Base-by-base conservation (phyloP, 164 flowering plant genomes). In the Hamamelis virginiana region DNA sequence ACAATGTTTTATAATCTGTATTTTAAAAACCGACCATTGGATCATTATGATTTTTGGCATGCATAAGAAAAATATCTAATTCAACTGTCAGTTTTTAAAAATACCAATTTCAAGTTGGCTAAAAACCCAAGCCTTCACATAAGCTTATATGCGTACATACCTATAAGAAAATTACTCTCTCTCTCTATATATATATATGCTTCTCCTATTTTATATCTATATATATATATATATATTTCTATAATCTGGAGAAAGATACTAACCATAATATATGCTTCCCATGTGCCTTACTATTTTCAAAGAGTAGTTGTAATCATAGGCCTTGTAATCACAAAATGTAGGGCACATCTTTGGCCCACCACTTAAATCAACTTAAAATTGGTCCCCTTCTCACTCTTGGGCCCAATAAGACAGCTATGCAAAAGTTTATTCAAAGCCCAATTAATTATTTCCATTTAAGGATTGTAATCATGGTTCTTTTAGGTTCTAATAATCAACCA, bases 321-420 rank as follows among this genome's bases (percentile, higher is more conserved):
- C 53, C 5, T 50, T 50, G 5, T 12, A 2, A 1, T n/a, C 15
- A 2, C 53, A 50, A 50, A 0, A 15, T 15, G 15, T 12, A 15
- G 1, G 53, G 21, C 53, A 50, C 53, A 16, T n/a, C 41, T 2
- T 6, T 33, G 53, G 21, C 53, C 13, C 53, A 16, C 18, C 41
- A 33, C 41, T 33, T 46, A 21, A 16, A 8, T 55, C 25, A 26
- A 38, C 47, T 23, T 41, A 19, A 1, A 21, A 18, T n/a, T 15
- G 64, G n/a, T 14, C 48, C 48, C 66, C 21, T 46, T n/a, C 9
- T 19, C 48, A 46, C 6, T 27, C 46, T 55, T 70, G 61, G 73
- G 61, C 27, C 67, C 62, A 60, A 60, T 9, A 9, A n/a, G 67
- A 70, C 73, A 69, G 65, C 9, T 60, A 12, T 44, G 48, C 3